Evolutionary conservation across 2,329 filamentous ascomycete genomes (phyloP), one percentile per base, ranked within the genome.

Genomic region (Verticillium klebahnii): DNA sequence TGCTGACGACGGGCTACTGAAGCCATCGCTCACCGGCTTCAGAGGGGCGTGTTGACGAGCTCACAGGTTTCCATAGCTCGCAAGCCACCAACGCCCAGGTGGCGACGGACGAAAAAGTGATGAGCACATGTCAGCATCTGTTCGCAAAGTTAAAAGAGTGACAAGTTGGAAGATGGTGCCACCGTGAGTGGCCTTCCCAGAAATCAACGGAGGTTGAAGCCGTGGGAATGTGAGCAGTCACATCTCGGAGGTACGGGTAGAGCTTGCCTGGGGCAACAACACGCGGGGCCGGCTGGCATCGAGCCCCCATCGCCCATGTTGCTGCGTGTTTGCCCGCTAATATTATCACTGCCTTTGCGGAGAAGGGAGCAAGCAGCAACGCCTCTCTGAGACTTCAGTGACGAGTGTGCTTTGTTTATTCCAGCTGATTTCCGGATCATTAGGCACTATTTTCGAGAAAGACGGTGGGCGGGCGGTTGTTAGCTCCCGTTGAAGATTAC

Each of bases 171-270:
- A 14, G 50, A 19, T 14, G 59, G 23, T 29, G 32, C n/a, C 25
- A 54, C 31, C 34, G 52, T 11, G 29, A 23, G 19, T 15, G 31
- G 15, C 52, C 56, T 50, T 64, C 58, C 56, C 56, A 37, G 58
- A 57, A 61, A 58, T 50, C 61, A 29, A 39, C 31, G 52, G 36
- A 61, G 59, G 61, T 55, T 55, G 39, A 61, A 63, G 56, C 39
- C 12, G 55, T 36, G 11, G n/a, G 29, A 55, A 58, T 65, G 32
- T 65, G 63, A 64, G 57, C 62, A 62, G 62, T 65, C 63, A 64
- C 52, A 60, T 65, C 58, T 32, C 36, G 32, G 45, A 23, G 34
- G 37, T 39, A n/a, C 45, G 23, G 45, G 9, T 3, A 50, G 19
- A 50, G 45, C 45, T 8, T 23, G 45, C 19, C 45, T 25, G 19